Conservation (phyloP, 371 early-diverging fungal genomes). For the Mortierella sp. region DNA sequence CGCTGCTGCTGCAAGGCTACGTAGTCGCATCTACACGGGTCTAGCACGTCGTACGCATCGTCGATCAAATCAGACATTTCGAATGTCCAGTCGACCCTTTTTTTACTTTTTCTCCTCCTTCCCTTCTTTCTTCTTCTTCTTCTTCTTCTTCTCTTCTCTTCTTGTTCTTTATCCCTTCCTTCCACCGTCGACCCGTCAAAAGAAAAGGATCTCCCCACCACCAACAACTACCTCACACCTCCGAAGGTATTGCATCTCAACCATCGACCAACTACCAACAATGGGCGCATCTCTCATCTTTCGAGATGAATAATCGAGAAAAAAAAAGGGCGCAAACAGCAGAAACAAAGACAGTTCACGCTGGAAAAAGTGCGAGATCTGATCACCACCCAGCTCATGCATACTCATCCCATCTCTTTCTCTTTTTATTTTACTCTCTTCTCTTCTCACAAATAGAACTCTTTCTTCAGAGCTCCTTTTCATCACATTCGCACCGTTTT, state of each 20-base stretch:
- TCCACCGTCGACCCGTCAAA: conserved; percentile 6
- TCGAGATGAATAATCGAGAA: not conserved
- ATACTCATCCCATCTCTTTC: conserved; percentile 1
- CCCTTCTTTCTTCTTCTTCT: not conserved
- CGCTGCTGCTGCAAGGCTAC: not conserved
- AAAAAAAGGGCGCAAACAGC: not conserved
- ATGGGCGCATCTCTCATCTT: not conserved
- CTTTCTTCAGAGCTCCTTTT: not conserved
- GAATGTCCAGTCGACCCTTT: not conserved
- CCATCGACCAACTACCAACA: not conserved
- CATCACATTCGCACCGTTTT: not conserved
- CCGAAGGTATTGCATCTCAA: not conserved
- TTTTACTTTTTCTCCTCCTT: not conserved
- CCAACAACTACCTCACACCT: not conserved
- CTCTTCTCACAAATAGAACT: not conserved
- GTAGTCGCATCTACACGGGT: conserved; percentile 5
- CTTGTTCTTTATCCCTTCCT: not conserved
- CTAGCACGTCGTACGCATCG: not conserved
- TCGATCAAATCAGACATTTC: too few relatives aligned
- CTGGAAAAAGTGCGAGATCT: not conserved
- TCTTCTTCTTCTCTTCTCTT: not conserved
- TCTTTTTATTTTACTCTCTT: not conserved
- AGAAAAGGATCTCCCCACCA: conserved; percentile 5
- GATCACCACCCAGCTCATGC: not conserved
- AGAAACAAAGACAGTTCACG: not conserved